Base-by-base conservation (phyloP, 2,329 filamentous ascomycete genomes). In the Fusarium begoniae region DNA sequence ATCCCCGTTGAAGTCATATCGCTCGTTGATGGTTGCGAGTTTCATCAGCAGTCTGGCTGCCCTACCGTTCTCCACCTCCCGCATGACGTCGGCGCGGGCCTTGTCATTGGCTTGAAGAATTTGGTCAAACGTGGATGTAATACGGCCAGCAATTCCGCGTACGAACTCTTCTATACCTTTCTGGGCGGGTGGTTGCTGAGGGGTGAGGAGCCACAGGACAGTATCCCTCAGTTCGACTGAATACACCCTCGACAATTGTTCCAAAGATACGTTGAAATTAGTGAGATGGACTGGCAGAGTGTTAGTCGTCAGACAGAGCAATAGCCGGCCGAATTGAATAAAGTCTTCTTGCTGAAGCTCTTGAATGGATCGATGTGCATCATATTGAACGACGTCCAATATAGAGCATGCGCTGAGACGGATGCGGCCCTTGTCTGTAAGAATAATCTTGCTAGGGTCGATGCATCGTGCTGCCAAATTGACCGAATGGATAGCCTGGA, bases 331-430 rank as follows among this genome's bases (percentile, higher is more conserved):
- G 59, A 99, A 93, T 66, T 94, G 92, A 70, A 92, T 85, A 28
- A 99, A 89, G 78, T 99, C 96, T 74, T 97, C 94, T 76, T 94
- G 91, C 80, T 99, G 96, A 2, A 96, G 87, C 43, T 98, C 94
- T 24, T 89, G 83, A 4, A 96, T 77, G 6, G 92, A 87, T 30
- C 90, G 90, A 57, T 90, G 87, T 38, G 88, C 86, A 59, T 98
- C 95, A 78, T 91, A 94, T 68, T 97, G 92, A 24, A 97, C 89
- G 40, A 99, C 94, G 79, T 99, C 96, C 68, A 98, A 86, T 38
- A 99, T 92, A 5, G 92, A 93, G 82, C 96, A 98, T 22, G 93
- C 95, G 78, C 93, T 96, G 47, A 99, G 86, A 38, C 96, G 92
- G 72, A 99, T 90, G 38, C 95, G 92, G 79, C 96, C 96, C 83